Percentiles rank a stretch among this genome's conserved stretches.
Conservation (phyloP, 225 moss, liverwort and hornwort species). For the Pleurozium schreberi region DNA sequence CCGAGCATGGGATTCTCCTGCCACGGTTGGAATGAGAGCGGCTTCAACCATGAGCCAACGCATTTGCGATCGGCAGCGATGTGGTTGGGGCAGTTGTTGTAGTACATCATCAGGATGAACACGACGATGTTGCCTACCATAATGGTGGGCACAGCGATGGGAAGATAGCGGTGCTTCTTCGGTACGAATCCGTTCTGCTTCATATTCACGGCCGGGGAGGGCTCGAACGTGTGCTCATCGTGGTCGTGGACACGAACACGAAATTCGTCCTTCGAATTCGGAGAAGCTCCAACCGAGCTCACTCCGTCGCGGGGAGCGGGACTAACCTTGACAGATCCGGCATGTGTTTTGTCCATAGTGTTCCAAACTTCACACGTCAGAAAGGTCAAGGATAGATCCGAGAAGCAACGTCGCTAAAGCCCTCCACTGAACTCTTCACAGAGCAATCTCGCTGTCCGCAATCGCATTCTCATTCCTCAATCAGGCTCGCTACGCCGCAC, state of each 20-base stretch:
- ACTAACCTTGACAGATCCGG: not conserved
- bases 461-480: not conserved
- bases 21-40: slow-evolving; percentile 65
- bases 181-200: not conserved
- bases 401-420: not conserved
- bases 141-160: slow-evolving; percentile 20
- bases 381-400: not conserved
- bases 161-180: slow-evolving; percentile 16
- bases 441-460: not conserved
- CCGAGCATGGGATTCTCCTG: slow-evolving; percentile 78
- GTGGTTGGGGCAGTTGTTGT: slow-evolving; percentile 24
- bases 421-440: not conserved
- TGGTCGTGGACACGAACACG: slow-evolving; percentile 28
- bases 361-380: not conserved
- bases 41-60: slow-evolving; percentile 18
- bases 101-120: slow-evolving; percentile 39
- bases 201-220: not conserved
- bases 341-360: not conserved
- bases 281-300: not conserved
- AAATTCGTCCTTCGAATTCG: not conserved
- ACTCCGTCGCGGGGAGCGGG: not conserved
- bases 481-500: not conserved
- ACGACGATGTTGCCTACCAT: slow-evolving; percentile 30
- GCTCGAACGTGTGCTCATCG: slow-evolving; percentile 30
- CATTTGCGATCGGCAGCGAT: not conserved